Percentiles rank a stretch among this genome's conserved stretches.
Conservation (phyloP, 768 basidiomycete species). For the Candolleomyces aberdarensis region DNA sequence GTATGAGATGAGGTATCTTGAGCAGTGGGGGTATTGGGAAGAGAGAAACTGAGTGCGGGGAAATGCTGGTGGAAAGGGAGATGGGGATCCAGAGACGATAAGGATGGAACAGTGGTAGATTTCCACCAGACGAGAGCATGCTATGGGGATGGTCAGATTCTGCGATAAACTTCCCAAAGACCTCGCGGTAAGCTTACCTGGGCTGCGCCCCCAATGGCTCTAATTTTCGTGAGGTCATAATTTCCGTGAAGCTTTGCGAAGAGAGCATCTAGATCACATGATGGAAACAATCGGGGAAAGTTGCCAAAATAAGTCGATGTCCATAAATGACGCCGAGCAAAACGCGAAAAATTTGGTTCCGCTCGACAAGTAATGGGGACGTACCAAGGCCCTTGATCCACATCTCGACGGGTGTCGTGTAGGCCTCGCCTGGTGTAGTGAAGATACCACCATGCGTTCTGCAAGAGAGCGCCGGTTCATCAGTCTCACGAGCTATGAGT, state of each 20-base stretch:
- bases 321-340: slow-evolving; percentile 25
- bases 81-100: slow-evolving; percentile 71
- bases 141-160: slow-evolving; percentile 24
- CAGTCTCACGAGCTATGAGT: slow-evolving; percentile 10
- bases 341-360: slow-evolving; percentile 60
- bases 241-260: slow-evolving; percentile 71
- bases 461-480: slow-evolving; percentile 11
- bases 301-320: slow-evolving; percentile 28
- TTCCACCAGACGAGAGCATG: slow-evolving; percentile 89
- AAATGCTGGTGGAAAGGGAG: slow-evolving; percentile 70
- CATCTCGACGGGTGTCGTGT: slow-evolving; percentile 87
- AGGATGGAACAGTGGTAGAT: slow-evolving; percentile 66
- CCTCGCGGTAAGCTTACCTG: slow-evolving; percentile 36
- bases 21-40: slow-evolving; percentile 71
- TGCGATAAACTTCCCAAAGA: slow-evolving; percentile 11
- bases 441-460: slow-evolving; percentile 88
- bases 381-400: slow-evolving; percentile 85
- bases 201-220: slow-evolving; percentile 74
- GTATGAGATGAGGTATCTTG: slow-evolving; percentile 81
- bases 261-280: slow-evolving; percentile 57
- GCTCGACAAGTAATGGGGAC: slow-evolving; percentile 32
- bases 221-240: slow-evolving; percentile 68
- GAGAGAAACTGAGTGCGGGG: slow-evolving; percentile 59
- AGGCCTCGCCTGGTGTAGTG: slow-evolving; percentile 82
- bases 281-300: slow-evolving; percentile 26